Evolutionary conservation across 176 grass and related monocot genomes (phyloP), one percentile per base, ranked within the genome.

Genomic region (Hsuehochloa calcarea): DNA sequence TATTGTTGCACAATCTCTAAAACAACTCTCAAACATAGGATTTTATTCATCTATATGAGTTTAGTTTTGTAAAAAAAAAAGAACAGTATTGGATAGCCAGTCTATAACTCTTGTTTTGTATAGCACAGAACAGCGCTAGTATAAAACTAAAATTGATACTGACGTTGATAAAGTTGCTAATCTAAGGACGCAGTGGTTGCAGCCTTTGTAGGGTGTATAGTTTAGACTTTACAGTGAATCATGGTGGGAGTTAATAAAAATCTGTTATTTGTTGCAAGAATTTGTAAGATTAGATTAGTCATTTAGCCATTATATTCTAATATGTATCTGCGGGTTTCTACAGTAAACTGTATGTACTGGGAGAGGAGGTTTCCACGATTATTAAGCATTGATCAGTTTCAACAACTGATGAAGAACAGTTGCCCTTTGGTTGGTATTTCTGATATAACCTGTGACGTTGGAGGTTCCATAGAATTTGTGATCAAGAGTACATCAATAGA

Each of bases 291-390:
- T 64, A 5, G 17, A 71, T 8, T 49, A 37, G 1, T 16, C 49
- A 51, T 77, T 72, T 82, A 13, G 40, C 61, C 40, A 17, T 40
- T 25, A 79, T 81, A 51, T 29, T 59, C 70, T 86, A 62, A 81
- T 75, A 27, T 83, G 26, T 38, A 35, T 26, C 46, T 66, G 15
- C 15, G 81, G 17, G 5, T 87, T 62, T 87, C 68, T 89, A 44
- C 77, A 98, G 96, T 98, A 34, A 98, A 98, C 79, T 98, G 96
- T 84, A 98, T 95, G 93, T 98, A 98, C 46, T 98, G 96, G 96
- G 96, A 98, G 74, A 95, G 83, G 78, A 98, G 96, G 65, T 98
- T 98, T 92, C 93, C 93, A 66, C 85, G 86, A 51, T 83, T 98
- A 72, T 69, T 98, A 81, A 98, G 83, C 78, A 92, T 51, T 11